Evolutionary conservation across 805 yeast species (phyloP).

Genomic region (Nakazawaea ernobii): DNA sequence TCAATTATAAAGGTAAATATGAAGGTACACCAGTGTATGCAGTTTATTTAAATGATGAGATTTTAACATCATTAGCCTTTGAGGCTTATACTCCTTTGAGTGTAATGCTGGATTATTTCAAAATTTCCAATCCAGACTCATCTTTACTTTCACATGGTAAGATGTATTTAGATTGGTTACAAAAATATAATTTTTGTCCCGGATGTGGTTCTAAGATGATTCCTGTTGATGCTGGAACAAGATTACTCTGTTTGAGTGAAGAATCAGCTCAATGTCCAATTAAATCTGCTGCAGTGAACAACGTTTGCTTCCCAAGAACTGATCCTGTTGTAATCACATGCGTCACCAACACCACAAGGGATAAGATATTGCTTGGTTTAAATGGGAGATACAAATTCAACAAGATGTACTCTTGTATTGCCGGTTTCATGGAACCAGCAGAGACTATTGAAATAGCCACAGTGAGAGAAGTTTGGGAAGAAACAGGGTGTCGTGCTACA

Average conservation of each 20-base stretch:
- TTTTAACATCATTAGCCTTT: conserved; percentile 9
- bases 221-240: conserved; percentile 66
- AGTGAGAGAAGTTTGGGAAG: conserved; percentile 90
- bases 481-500: conserved; percentile 71
- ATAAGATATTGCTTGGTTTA: conserved; percentile 65
- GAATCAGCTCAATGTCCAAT: conserved; percentile 32
- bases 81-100: background rate
- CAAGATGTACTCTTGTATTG: conserved; percentile 77
- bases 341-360: conserved; percentile 53
- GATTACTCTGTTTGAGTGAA: conserved; percentile 39
- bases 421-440: conserved; percentile 95
- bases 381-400: conserved; percentile 51
- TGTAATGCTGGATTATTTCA: conserved; percentile 18
- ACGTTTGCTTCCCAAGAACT: conserved; percentile 86
- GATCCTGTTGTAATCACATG: conserved; percentile 88
- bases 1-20: conserved; percentile 41
- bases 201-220: conserved; percentile 71
- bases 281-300: conserved; percentile 47
- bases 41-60: conserved; percentile 40
- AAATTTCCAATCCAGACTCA: conserved; percentile 37
- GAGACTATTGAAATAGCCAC: conserved; percentile 89
- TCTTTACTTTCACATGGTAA: conserved; percentile 75
- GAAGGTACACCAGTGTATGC: conserved; percentile 63
- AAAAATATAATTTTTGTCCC: conserved; percentile 70
- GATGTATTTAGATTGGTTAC: conserved; percentile 82